phyloP scores from a whole-genome alignment of 768 basidiomycete genomes.

The Lepiota brunneoincarnata region DNA sequence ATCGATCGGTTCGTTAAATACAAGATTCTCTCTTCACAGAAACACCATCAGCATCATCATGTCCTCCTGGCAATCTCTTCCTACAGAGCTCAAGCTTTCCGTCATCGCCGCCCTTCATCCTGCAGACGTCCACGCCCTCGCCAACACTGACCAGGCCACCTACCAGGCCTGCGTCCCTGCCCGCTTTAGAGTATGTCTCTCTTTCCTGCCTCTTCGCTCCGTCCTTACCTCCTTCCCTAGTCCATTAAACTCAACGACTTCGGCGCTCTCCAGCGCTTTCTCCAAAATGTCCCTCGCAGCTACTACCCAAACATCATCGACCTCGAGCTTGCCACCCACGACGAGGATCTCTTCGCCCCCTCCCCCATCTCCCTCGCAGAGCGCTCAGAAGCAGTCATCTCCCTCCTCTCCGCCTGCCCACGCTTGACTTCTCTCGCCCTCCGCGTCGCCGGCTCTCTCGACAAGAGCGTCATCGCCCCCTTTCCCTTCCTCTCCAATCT shows the following conservation, averaged over 20 bases:
- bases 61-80: constrained; percentile 53
- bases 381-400: constrained; percentile 44
- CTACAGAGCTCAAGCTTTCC: constrained; percentile 62
- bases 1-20: constrained; percentile 11
- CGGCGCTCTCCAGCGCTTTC: constrained; percentile 48
- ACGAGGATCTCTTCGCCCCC: constrained; percentile 14
- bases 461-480: constrained; percentile 44
- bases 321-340: constrained; percentile 45
- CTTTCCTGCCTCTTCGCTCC: not conserved
- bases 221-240: constrained; percentile 27
- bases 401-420: constrained; percentile 47
- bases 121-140: constrained; percentile 43
- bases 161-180: constrained; percentile 57
- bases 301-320: constrained; percentile 53
- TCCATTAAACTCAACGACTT: constrained; percentile 46
- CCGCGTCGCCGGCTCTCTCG: constrained; percentile 45
- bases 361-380: constrained; percentile 24
- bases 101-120: constrained; percentile 48
- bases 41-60: constrained; percentile 13
- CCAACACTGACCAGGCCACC: constrained; percentile 45
- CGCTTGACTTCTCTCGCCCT: constrained; percentile 48
- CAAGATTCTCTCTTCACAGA: not conserved
- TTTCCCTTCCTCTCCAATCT: constrained; percentile 45
- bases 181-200: constrained; percentile 50
- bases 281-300: constrained; percentile 50